Evolutionary conservation across 345 rosid species (phyloP), one percentile per base, ranked within the genome.

Genomic region (Mercurialis annua): DNA sequence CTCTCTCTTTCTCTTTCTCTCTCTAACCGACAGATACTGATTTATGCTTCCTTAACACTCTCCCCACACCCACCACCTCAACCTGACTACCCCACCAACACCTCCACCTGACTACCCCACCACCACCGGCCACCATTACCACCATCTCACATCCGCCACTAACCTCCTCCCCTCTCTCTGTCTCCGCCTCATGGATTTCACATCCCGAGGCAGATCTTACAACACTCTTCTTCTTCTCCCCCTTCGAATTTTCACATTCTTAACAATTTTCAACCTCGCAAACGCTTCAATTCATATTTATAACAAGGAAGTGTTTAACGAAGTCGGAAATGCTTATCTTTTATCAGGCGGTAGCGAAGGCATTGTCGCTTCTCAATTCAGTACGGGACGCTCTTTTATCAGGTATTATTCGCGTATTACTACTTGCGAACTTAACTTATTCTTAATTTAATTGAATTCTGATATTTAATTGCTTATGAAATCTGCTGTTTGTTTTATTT

Each of bases 291-390:
- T 78, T 71, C 99, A 94, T 86, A 63, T 76, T 75, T 91, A 94
- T 83, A 42, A 66, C 49, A 77, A 77, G 5, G 83, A 85, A 50
- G 68, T 84, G 48, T 91, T 94, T 84, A 73, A 67, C 52, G 96
- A 89, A 72, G 91, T 87, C 66, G 99, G 99, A 68, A 94, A 86
- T 60, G 75, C 95, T 55, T 85, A 77, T 72, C 95, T 94, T 71
- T 92, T 94, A 70, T 78, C 93, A 55, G 99, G 99, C 50, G 99
- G 97, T 71, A 94, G 99, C 83, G 99, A 94, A 71, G 99, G 99
- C 72, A 77, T 91, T 70, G 77, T 65, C 75, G 78, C 92, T 61
- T 70, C 76, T 23, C 34, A 24, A 75, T 16, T 59, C 1, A 40
- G 11, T 76, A 47, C 66, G 30, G 71, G 69, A 72, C 69, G 73